Evolutionary conservation across 1,284 basidiomycete species (phyloP).

Genomic region (Pisolithus thermaeus): DNA sequence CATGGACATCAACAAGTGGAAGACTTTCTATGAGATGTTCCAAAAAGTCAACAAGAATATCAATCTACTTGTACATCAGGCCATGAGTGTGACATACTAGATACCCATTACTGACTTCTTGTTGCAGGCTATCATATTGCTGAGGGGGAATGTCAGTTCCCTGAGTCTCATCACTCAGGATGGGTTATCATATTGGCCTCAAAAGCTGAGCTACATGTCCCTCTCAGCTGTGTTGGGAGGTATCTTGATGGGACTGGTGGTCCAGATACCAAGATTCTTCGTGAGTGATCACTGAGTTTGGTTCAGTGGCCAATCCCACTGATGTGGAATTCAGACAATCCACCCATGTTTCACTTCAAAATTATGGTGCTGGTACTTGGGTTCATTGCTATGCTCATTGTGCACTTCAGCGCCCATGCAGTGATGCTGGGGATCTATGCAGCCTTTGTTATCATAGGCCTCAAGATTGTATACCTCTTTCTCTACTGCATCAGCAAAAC

Average conservation of each 20-base stretch:
- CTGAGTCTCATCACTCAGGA: conserved; percentile 19
- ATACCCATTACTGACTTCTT: not conserved
- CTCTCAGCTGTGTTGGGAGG: too few species aligned
- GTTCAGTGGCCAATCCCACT: not conserved
- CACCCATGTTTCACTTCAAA: not conserved
- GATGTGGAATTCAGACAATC: not conserved
- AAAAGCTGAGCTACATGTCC: not conserved
- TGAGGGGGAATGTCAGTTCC: conserved; percentile 31
- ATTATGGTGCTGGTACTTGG: not conserved
- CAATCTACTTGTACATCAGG: not conserved
- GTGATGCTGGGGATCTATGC: too few species aligned
- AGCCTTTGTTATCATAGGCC: too few species aligned
- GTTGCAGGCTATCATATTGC: conserved; percentile 27
- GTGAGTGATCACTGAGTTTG: too few species aligned
- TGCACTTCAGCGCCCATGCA: too few species aligned
- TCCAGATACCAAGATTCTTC: too few species aligned
- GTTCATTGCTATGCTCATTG: not conserved
- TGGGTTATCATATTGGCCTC: not conserved
- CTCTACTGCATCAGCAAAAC: too few species aligned
- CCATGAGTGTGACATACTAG: too few species aligned
- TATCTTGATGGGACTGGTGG: too few species aligned
- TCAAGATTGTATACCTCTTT: too few species aligned
- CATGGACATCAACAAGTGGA: not conserved
- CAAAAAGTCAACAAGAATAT: not conserved
- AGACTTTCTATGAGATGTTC: not conserved